phyloP scores from a whole-genome alignment of 495 filamentous ascomycete species.

The Lepidopterella palustris region DNA sequence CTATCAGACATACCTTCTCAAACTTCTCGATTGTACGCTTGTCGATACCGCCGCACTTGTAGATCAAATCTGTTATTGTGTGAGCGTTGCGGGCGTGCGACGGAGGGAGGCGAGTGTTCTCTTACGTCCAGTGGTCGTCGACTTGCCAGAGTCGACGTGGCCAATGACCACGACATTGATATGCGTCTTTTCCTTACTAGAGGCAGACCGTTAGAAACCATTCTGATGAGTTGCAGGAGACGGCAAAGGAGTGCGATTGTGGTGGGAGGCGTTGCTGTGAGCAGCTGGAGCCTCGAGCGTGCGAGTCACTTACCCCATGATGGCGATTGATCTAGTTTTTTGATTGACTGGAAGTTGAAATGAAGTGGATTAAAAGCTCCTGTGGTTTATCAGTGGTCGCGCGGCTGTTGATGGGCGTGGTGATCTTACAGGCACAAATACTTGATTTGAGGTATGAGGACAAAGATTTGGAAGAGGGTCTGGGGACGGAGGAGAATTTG shows the following conservation, averaged over 20 bases:
- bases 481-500: constrained; percentile 1
- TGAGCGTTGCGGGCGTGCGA: constrained; percentile 28
- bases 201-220: constrained; percentile 15
- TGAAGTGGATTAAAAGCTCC: constrained; percentile 16
- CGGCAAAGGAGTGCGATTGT: neutral
- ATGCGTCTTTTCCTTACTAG: constrained; percentile 83
- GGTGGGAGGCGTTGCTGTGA: neutral
- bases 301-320: constrained; percentile 32
- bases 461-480: constrained; percentile 3
- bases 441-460: constrained; percentile 8
- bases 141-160: constrained; percentile 99
- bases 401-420: neutral
- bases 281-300: neutral
- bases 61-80: constrained; percentile 74
- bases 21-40: constrained; percentile 99
- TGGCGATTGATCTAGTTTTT: constrained; percentile 20
- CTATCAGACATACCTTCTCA: constrained; percentile 74
- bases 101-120: constrained; percentile 26
- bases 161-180: constrained; percentile 99
- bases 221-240: constrained; percentile 2
- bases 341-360: constrained; percentile 13
- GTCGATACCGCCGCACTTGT: constrained; percentile 99
- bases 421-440: constrained; percentile 6
- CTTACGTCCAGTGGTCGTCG: constrained; percentile 78
- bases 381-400: neutral